A percentile compares a stretch with the other conserved stretches of the same genome.
phyloP scores from a whole-genome alignment of 805 yeast genomes.

The Saccharomycopsis lassenensis region DNA sequence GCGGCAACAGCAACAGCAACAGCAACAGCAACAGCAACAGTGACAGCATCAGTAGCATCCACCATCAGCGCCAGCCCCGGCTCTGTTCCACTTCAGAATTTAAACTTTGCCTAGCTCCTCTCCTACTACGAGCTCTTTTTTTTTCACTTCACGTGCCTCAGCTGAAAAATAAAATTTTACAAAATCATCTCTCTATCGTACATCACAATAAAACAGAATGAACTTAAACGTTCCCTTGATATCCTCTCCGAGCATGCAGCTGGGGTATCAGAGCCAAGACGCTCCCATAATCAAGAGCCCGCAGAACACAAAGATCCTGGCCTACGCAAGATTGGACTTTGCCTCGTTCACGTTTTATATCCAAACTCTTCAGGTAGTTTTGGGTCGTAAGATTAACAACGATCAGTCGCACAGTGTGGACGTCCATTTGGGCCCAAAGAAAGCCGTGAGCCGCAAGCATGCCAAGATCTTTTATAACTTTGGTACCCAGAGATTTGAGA shows the following conservation, averaged over 20 bases:
- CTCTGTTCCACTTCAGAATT: too few relatives aligned
- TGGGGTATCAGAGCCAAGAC: too few relatives aligned
- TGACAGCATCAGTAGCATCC: conserved; percentile 5
- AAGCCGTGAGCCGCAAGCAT: conserved; percentile 88
- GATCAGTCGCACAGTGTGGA: conserved; percentile 66
- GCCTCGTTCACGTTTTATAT: conserved; percentile 91
- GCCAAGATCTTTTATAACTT: conserved; percentile 95
- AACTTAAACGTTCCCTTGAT: too few relatives aligned
- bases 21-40: conserved; percentile 4
- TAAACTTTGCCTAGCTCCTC: too few relatives aligned
- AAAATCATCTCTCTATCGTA: too few relatives aligned
- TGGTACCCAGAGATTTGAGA: conserved; percentile 89
- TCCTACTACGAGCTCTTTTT: too few relatives aligned
- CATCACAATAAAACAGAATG: too few relatives aligned
- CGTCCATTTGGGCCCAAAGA: conserved; percentile 84
- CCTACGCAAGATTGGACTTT: conserved; percentile 72
- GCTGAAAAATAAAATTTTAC: too few relatives aligned
- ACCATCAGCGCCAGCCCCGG: conserved; percentile 3
- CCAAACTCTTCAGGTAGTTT: conserved; percentile 85
- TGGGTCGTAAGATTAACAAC: conserved; percentile 81
- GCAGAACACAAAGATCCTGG: conserved; percentile 30
- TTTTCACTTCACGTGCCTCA: too few relatives aligned
- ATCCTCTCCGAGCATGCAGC: too few relatives aligned
- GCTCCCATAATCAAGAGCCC: too few relatives aligned
- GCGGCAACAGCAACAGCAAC: conserved; percentile 7